Percentiles rank a stretch among this genome's conserved stretches.
Conservation (phyloP, 805 yeast species). For the Zygotorulaspora danielsina region DNA sequence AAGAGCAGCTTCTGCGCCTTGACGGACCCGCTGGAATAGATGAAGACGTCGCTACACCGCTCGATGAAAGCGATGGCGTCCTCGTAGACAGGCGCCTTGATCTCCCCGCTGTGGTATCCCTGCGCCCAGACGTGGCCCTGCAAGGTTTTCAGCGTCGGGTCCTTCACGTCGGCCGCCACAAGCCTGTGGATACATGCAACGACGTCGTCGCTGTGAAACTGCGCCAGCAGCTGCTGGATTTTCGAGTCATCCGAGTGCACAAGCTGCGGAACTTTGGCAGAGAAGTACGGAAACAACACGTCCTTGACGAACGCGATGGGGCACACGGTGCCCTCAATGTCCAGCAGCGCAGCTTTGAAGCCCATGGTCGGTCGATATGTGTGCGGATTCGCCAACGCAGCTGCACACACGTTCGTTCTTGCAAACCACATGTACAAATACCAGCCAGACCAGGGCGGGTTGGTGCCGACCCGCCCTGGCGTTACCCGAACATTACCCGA, state of each 20-base stretch:
- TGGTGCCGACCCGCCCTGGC: too few species aligned
- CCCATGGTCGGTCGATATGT: too few species aligned
- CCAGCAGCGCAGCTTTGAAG: conserved; percentile 38
- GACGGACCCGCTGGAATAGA: conserved; percentile 87
- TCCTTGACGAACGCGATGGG: conserved; percentile 87
- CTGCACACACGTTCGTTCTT: too few species aligned
- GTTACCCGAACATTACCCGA: too few species aligned
- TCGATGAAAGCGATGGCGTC: conserved; percentile 65
- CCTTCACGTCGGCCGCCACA: conserved; percentile 69
- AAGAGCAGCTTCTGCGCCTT: conserved; percentile 81
- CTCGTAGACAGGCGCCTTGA: conserved; percentile 67
- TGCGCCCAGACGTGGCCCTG: conserved; percentile 81
- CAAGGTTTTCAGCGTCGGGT: conserved; percentile 65
- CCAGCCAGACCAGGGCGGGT: too few species aligned
- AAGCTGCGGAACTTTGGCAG: conserved; percentile 44
- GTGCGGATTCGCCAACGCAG: too few species aligned
- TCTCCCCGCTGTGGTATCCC: conserved; percentile 74
- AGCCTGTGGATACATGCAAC: conserved; percentile 49
- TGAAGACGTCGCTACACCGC: conserved; percentile 43
- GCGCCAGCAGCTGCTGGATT: conserved; percentile 24
- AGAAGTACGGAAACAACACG: conserved; percentile 69
- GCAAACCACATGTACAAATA: too few species aligned
- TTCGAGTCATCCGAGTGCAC: conserved; percentile 26
- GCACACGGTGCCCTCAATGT: conserved; percentile 91
- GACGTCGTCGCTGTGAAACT: conserved; percentile 37